Evolutionary conservation across 352 stramenopile genomes (phyloP), one percentile per base, ranked within the genome.

Genomic region (Thalassiosira livingstoniorum): DNA sequence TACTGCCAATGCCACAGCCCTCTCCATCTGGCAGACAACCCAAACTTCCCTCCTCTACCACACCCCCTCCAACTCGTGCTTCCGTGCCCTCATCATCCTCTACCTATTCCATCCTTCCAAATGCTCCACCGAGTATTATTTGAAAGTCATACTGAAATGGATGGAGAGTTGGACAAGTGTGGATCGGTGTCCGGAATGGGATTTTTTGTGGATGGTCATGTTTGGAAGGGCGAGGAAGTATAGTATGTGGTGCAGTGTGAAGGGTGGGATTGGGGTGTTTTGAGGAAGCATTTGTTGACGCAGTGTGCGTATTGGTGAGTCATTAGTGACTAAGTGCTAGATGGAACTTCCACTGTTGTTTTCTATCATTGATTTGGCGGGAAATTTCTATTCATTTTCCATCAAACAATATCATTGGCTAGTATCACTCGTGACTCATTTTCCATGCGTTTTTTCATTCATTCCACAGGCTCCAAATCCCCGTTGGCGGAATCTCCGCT

Each of bases 121-220:
- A 58, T 93, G 87, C 66, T 87, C 89, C 0, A 58, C 55, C 1
- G 42, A 67, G 47, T 95, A 86, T 82, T 95, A 95, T 74, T 29
- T 72, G 5, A 61, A 90, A 80, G 70, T 94, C 0, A 67, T 95
- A 54, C 92, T 91, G 0, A 2, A 82, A 21, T 95, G 90, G 90
- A 87, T 93, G 63, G 79, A 94, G 23, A 72, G 82, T 65, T 95
- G 90, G 92, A 69, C 75, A 0, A 93, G 87, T 53, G 84, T 94
- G 43, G 87, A 95, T 87, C 82, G 92, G 27, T 95, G 91, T 86
- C 89, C 86, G 0, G 87, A 93, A 61, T 92, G 82, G 63, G 92
- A 95, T 67, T 93, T 86, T 78, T 73, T 93, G 15, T 95, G 92
- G 92, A 84, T 95, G 45, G 80, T 87, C n/a, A 65, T 95, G 25